Base-by-base conservation (phyloP, 2,329 filamentous ascomycete species). In the Corinectria fuckeliana region DNA sequence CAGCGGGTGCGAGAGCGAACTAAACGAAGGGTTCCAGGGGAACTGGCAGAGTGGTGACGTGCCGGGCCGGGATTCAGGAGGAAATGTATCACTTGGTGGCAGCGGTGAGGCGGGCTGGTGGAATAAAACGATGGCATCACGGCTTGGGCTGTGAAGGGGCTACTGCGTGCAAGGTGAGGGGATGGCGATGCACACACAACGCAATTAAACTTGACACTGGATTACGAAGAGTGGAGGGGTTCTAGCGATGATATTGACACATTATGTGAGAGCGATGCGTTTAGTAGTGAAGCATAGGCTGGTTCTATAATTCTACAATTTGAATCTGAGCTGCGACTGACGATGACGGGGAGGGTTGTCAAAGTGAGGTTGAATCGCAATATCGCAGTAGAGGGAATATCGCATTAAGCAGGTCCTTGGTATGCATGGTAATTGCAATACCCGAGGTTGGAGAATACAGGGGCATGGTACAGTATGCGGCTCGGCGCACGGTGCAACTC, bases 401-500 rank as follows among this genome's bases (percentile, higher is more conserved):
- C 45, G 45, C 44, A 59, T 55, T 50, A 44, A 16, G 32, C 51
- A 23, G 26, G 14, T 6, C 45, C 51, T n/a, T n/a, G 23, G 30
- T 23, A 38, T 23, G 38, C 44, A 44, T 53, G 39, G 51, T 25
- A 9, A 54, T 11, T n/a, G n/a, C 3, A 26, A 11, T 47, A 44
- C 47, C 50, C 25, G 23, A 26, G 18, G 21, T 42, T 6, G n/a
- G 14, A 13, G 20, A 41, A 16, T 21, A 18, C 16, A 2, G 7
- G 8, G n/a, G n/a, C 14, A 8, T 18, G 32, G 41, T 25, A 30
- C 47, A 26, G 48, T 38, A 48, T 52, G 38, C 41, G 34, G 32
- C 56, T 56, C 18, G 30, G 44, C 20, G 55, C 55, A 58, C 59
- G 32, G 44, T 52, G 57, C 26, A 5, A 32, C 16, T 21, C 14